Evolutionary conservation across 805 yeast species (phyloP).

Genomic region (Teunomyces tritomae): DNA sequence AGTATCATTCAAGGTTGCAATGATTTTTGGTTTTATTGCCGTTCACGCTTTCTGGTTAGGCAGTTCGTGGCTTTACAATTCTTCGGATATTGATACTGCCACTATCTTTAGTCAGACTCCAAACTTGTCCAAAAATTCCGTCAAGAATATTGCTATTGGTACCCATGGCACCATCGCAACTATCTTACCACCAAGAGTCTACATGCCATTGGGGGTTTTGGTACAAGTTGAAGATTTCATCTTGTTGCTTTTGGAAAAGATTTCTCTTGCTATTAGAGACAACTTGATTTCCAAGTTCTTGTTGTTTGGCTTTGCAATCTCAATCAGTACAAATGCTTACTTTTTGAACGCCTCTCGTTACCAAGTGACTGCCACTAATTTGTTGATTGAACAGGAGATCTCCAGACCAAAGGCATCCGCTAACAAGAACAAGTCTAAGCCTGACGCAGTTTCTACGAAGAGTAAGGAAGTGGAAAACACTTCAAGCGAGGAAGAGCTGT

Average conservation of each 20-base stretch:
- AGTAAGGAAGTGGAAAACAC: constrained; percentile 9
- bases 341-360: constrained; percentile 81
- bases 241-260: constrained; percentile 46
- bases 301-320: constrained; percentile 67
- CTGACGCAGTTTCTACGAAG: constrained; percentile 3
- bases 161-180: constrained; percentile 55
- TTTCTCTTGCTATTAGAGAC: constrained; percentile 74
- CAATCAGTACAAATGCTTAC: constrained; percentile 79
- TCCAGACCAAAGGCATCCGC: constrained; percentile 24
- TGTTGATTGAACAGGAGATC: constrained; percentile 39
- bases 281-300: constrained; percentile 75
- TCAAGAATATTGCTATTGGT: constrained; percentile 45
- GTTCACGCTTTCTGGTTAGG: constrained; percentile 69
- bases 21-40: constrained; percentile 57
- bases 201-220: constrained; percentile 54
- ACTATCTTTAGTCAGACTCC: constrained; percentile 15
- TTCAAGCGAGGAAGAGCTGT: constrained; percentile 22
- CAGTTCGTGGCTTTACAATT: constrained; percentile 60
- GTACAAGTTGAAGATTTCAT: constrained; percentile 63
- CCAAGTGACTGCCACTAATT: constrained; percentile 47
- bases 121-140: constrained; percentile 38
- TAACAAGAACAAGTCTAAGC: not conserved
- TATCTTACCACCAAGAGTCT: constrained; percentile 53
- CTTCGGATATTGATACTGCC: constrained; percentile 11
- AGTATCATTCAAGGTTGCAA: constrained; percentile 56